Percentiles rank a stretch among this genome's conserved stretches.
These are phyloP conservation scores for Calonectria multiphialidica DNA, from an alignment of 2,329 filamentous ascomycete genomes.

Conservation along the genomic window DNA sequence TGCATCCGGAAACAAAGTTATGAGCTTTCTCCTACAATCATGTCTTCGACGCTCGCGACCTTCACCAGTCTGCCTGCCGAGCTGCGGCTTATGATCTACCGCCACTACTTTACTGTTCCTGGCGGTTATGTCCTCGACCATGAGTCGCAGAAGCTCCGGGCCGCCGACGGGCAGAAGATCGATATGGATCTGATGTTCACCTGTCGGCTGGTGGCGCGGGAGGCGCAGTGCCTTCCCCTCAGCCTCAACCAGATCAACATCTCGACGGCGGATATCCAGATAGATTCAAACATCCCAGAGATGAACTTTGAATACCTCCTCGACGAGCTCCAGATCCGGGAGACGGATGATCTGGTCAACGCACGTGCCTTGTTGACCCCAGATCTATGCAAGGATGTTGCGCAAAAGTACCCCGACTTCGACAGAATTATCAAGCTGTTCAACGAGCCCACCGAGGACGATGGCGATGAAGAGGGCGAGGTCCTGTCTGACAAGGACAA, in stretches of 20 bases:
- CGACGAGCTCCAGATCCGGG: not conserved
- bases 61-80: not conserved
- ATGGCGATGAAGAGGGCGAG: not conserved
- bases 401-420: not conserved
- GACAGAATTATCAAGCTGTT: not conserved
- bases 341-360: not conserved
- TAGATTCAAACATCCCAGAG: not conserved
- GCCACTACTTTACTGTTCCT: not conserved
- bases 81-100: not conserved
- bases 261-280: not conserved
- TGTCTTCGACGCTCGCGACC: not conserved
- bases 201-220: not conserved
- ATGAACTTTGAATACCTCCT: slow-evolving; percentile 5
- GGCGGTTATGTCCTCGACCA: not conserved
- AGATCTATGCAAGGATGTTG: not conserved
- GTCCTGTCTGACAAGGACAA: not conserved
- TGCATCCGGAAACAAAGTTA: not conserved
- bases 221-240: not conserved
- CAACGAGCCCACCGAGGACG: not conserved
- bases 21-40: not conserved
- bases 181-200: not conserved
- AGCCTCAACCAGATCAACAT: not conserved
- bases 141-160: not conserved
- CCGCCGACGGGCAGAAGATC: not conserved
- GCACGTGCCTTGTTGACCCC: not conserved